These are phyloP conservation scores for Phlebiopsis flavidoalba DNA, from an alignment of 768 basidiomycete genomes.

Conservation along the genomic window DNA sequence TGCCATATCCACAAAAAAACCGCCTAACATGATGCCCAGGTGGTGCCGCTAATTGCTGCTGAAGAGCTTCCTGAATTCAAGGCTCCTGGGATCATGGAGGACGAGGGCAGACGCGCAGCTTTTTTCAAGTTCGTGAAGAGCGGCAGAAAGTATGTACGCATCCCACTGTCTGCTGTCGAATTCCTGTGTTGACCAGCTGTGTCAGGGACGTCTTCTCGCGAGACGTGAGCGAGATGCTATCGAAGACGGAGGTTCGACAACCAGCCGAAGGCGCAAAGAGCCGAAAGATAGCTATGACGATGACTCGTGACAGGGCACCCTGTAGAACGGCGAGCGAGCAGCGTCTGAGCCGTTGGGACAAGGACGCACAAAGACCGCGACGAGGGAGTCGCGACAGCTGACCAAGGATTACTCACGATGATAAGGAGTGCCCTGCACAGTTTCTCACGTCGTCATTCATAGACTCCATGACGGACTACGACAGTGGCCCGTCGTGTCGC, in stretches of 20 bases:
- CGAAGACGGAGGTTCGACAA: constrained; percentile 78
- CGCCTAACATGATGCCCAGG: constrained; percentile 36
- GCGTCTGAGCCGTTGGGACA: constrained; percentile 14
- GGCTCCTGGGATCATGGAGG: constrained; percentile 72
- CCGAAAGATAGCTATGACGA: constrained; percentile 35
- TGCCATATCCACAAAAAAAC: too few relatives aligned
- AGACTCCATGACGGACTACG: constrained; percentile 48
- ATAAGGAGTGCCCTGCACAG: constrained; percentile 33
- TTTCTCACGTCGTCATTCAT: constrained; percentile 41
- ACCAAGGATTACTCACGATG: constrained; percentile 20
- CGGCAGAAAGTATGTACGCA: constrained; percentile 69
- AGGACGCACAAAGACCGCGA: constrained; percentile 12
- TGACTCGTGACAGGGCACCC: constrained; percentile 24
- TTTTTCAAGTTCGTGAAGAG: constrained; percentile 86
- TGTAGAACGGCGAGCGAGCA: constrained; percentile 26
- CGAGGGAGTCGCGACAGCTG: neutral
- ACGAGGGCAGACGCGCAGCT: constrained; percentile 76
- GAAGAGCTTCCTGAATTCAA: constrained; percentile 82
- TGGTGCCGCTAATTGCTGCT: constrained; percentile 69
- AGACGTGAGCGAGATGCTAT: constrained; percentile 51
- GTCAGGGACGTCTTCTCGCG: constrained; percentile 71
- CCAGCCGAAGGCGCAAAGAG: constrained; percentile 78
- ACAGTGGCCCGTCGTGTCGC: constrained; percentile 33
- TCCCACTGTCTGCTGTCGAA: neutral
- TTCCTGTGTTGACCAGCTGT: neutral